phyloP scores from a whole-genome alignment of 2,329 filamentous ascomycete genomes.

The Cladophialophora chaetospira region DNA sequence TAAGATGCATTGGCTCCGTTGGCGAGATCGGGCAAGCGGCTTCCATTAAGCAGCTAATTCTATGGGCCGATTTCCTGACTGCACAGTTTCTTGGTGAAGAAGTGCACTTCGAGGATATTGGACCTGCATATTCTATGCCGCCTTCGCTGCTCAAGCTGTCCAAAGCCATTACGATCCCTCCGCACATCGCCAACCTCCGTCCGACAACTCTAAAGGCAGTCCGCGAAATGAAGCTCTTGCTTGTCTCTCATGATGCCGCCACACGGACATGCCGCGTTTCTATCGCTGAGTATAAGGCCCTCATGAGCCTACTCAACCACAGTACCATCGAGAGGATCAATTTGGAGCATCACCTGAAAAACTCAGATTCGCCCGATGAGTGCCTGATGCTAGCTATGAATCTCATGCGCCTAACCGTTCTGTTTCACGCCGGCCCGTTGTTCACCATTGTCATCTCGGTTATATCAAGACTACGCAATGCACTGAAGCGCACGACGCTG shows the following conservation, averaged over 20 bases:
- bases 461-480: conserved; percentile 9
- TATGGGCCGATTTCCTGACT: conserved; percentile 18
- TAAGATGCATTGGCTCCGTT: neutral
- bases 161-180: neutral
- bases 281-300: conserved; percentile 13
- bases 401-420: conserved; percentile 8
- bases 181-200: neutral
- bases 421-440: conserved; percentile 12
- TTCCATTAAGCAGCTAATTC: conserved; percentile 9
- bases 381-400: conserved; percentile 15
- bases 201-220: conserved; percentile 11
- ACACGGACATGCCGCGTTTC: conserved; percentile 2
- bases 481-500: neutral
- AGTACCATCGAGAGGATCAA: conserved; percentile 10
- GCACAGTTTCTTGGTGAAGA: conserved; percentile 17
- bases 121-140: neutral
- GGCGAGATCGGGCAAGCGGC: conserved; percentile 4
- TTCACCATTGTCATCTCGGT: conserved; percentile 9
- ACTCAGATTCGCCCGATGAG: conserved; percentile 4
- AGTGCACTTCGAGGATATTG: conserved; percentile 8
- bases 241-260: conserved; percentile 12
- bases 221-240: conserved; percentile 7
- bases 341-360: neutral
- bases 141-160: neutral
- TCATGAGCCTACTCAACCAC: conserved; percentile 10